These are phyloP conservation scores for Podospora pseudocomata DNA, from an alignment of 495 filamentous ascomycete species.

Conservation along the genomic window DNA sequence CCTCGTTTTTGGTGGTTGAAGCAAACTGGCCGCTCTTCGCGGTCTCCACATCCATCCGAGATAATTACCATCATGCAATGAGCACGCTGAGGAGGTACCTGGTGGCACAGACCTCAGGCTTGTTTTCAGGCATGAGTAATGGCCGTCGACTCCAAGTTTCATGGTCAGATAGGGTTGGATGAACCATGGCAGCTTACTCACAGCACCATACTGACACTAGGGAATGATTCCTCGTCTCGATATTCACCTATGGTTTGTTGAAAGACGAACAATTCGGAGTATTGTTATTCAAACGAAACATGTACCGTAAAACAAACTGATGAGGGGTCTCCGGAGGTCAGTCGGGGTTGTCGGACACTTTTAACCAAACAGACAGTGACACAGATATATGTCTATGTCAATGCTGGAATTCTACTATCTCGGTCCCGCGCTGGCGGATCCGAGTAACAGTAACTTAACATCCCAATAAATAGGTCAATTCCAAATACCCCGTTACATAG, in stretches of 20 bases:
- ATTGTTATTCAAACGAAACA: background rate
- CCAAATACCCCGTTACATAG: background rate
- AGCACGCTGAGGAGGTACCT: background rate
- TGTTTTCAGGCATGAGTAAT: background rate
- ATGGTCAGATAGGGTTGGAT: background rate
- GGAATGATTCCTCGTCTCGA: background rate
- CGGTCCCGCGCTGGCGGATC: background rate
- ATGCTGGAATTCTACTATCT: background rate
- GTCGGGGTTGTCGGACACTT: background rate
- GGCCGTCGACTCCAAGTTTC: background rate
- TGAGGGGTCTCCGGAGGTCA: background rate
- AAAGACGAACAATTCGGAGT: background rate
- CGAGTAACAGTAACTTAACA: background rate
- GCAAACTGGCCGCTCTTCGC: background rate
- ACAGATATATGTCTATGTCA: background rate
- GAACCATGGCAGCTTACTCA: background rate
- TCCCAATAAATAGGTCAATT: background rate
- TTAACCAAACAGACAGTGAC: background rate
- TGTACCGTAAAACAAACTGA: background rate
- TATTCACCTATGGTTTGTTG: background rate
- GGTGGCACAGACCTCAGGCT: background rate
- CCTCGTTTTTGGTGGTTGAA: background rate
- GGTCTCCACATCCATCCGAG: background rate
- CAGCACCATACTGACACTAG: background rate
- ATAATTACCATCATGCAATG: background rate